phyloP scores from a whole-genome alignment of 176 grass and related monocot species.

The Musa troglodytarum region DNA sequence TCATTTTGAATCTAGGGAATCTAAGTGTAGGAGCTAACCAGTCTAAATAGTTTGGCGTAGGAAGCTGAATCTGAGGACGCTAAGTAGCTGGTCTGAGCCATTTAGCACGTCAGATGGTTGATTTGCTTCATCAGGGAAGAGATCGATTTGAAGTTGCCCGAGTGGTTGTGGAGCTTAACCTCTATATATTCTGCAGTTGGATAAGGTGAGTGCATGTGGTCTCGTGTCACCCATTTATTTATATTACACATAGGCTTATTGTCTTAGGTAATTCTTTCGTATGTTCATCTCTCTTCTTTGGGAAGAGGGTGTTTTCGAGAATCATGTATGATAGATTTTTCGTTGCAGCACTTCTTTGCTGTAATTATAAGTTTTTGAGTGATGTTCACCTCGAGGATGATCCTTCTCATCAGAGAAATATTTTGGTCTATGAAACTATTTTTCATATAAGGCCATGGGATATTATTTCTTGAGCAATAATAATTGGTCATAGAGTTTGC shows the following conservation, averaged over 20 bases:
- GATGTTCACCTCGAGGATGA: too few relatives aligned
- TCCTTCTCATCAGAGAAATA: too few relatives aligned
- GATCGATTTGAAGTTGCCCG: not conserved
- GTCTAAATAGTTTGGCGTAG: not conserved
- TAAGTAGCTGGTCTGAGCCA: not conserved
- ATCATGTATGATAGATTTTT: conserved; percentile 15
- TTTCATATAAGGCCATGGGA: not conserved
- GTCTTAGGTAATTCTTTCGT: conserved; percentile 60
- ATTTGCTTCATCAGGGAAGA: not conserved
- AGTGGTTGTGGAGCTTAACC: conserved; percentile 21
- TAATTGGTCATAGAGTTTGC: too few relatives aligned
- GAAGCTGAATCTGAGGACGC: not conserved
- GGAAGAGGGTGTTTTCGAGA: not conserved
- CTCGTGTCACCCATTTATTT: conserved; percentile 10
- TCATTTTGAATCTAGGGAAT: not conserved
- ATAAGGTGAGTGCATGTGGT: conserved; percentile 19
- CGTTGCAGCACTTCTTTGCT: not conserved
- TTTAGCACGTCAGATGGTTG: not conserved
- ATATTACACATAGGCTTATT: conserved; percentile 31
- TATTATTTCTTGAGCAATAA: too few relatives aligned
- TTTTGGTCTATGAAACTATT: not conserved
- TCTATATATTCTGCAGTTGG: conserved; percentile 52
- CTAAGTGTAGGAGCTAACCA: not conserved
- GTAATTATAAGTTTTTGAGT: not conserved
- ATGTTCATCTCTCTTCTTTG: conserved; percentile 32